A percentile compares a stretch with the other conserved stretches of the same genome.
These are phyloP conservation scores for Sporothrix humicola DNA, from an alignment of 2,329 filamentous ascomycete species.

Conservation along the genomic window DNA sequence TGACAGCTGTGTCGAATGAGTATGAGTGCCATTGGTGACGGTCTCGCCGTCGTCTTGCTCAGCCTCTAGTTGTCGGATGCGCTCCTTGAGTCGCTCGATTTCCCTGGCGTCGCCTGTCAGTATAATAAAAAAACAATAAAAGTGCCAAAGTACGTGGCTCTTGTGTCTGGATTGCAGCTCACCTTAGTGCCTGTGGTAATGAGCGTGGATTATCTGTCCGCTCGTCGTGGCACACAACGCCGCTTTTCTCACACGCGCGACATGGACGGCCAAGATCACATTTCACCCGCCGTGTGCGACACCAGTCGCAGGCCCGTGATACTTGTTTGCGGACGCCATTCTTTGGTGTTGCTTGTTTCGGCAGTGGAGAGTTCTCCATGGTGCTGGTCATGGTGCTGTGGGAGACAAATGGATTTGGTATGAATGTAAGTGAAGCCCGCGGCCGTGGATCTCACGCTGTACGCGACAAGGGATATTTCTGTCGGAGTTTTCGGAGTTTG, in stretches of 20 bases:
- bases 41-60: neutral
- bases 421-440: too few relatives aligned
- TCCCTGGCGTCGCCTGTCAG: conserved; percentile 4
- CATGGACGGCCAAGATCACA: conserved; percentile 32
- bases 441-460: too few relatives aligned
- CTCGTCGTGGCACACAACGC: conserved; percentile 15
- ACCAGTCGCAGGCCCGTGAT: conserved; percentile 32
- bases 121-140: too few relatives aligned
- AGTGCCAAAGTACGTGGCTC: too few relatives aligned
- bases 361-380: too few relatives aligned
- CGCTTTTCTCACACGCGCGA: conserved; percentile 21
- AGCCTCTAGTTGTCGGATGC: conserved; percentile 27
- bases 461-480: too few relatives aligned
- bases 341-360: neutral
- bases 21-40: neutral
- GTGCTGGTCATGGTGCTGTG: too few relatives aligned
- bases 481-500: too few relatives aligned
- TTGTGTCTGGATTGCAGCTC: too few relatives aligned
- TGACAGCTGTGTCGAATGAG: conserved; percentile 5
- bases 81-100: conserved; percentile 25
- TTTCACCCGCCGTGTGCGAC: conserved; percentile 30
- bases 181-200: conserved; percentile 31
- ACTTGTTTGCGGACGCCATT: conserved; percentile 30
- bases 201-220: conserved; percentile 25
- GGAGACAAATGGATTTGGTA: too few relatives aligned